phyloP scores from a whole-genome alignment of 2,329 filamentous ascomycete species.

The Amylocarpus encephaloides region DNA sequence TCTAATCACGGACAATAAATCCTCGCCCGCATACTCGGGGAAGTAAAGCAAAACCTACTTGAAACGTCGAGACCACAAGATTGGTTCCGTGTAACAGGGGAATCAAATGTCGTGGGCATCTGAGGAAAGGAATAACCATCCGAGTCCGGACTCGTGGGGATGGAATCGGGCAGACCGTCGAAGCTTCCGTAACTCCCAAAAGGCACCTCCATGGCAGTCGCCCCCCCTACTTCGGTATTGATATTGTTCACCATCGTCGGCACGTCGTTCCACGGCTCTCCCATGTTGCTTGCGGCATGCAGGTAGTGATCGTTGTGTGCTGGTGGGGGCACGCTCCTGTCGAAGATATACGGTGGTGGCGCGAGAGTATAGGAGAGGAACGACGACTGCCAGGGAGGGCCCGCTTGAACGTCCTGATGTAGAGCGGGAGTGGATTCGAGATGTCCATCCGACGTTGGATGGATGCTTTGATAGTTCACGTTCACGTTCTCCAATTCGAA shows the following conservation, averaged over 20 bases:
- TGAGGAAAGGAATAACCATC: constrained; percentile 21
- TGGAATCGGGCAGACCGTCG: constrained; percentile 9
- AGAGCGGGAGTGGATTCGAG: constrained; percentile 9
- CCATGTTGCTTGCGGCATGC: constrained; percentile 16
- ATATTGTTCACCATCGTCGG: constrained; percentile 6
- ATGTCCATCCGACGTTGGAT: constrained; percentile 2
- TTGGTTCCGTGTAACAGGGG: constrained; percentile 8
- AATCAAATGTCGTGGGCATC: constrained; percentile 10
- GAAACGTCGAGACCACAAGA: constrained; percentile 19
- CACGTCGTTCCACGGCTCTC: constrained; percentile 16
- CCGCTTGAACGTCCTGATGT: constrained; percentile 8
- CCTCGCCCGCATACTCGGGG: not conserved
- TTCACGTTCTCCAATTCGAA: constrained; percentile 2
- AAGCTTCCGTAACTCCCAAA: constrained; percentile 23
- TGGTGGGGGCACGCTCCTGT: constrained; percentile 12
- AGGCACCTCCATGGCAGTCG: constrained; percentile 18
- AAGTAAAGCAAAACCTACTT: constrained; percentile 13
- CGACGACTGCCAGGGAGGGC: constrained; percentile 13
- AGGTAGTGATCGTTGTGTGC: constrained; percentile 11
- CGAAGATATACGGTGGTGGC: constrained; percentile 14
- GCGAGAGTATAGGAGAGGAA: constrained; percentile 19
- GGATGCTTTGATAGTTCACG: constrained; percentile 8
- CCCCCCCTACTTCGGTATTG: constrained; percentile 16
- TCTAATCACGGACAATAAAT: not conserved
- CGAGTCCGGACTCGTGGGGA: constrained; percentile 16